Evolutionary conservation across 1,139 yeast species (phyloP).

Genomic region (Debaryomyces coudertii): DNA sequence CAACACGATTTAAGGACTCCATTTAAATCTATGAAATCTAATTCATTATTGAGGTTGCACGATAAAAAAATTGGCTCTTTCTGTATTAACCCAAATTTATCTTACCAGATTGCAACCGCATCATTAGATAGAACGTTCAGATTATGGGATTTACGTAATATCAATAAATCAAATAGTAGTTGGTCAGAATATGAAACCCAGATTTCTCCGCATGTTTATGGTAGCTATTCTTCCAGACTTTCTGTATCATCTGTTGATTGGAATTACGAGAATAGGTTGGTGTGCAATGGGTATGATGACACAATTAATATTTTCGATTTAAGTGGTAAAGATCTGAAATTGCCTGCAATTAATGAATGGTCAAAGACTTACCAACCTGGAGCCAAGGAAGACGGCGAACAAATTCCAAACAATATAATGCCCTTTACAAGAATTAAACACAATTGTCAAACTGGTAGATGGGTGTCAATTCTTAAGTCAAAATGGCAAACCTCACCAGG

Average conservation of each 20-base stretch:
- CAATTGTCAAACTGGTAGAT: constrained; percentile 93
- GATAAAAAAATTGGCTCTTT: constrained; percentile 94
- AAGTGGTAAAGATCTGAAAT: constrained; percentile 18
- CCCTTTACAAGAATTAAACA: constrained; percentile 73
- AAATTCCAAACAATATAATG: constrained; percentile 37
- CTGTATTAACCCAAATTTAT: constrained; percentile 65
- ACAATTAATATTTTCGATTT: constrained; percentile 60
- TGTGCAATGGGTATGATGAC: constrained; percentile 93
- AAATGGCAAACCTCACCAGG: constrained; percentile 75
- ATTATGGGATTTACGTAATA: constrained; percentile 80
- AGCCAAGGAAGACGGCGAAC: constrained; percentile 22
- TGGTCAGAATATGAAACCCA: constrained; percentile 44
- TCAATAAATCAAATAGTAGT: constrained; percentile 37
- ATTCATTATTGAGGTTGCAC: constrained; percentile 59
- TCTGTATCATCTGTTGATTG: constrained; percentile 88
- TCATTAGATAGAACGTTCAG: constrained; percentile 83
- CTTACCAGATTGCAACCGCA: constrained; percentile 75
- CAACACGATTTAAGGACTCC: constrained; percentile 65
- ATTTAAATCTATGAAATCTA: constrained; percentile 31
- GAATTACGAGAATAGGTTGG: constrained; percentile 74
- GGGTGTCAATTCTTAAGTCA: constrained; percentile 92
- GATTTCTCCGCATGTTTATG: constrained; percentile 56
- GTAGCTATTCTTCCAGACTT: constrained; percentile 69
- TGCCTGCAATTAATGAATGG: constrained; percentile 34
- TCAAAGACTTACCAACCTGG: constrained; percentile 23